Conservation (phyloP, 192 early-diverging fungal genomes). For the Rhizophagus clarus region DNA sequence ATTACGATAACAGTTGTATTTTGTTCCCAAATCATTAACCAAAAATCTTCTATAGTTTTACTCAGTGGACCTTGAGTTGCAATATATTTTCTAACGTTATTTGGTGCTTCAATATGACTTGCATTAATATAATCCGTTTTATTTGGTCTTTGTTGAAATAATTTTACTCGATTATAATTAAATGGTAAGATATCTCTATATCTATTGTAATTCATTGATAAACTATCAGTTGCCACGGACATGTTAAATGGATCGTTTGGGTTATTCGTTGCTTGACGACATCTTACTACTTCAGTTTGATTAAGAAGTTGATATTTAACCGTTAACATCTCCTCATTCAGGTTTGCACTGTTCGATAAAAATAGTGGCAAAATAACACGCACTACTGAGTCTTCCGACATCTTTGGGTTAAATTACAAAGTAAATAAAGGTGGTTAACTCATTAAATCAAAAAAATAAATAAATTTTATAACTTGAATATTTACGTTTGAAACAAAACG, state of each 20-base stretch:
- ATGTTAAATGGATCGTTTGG: background rate
- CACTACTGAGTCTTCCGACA: background rate
- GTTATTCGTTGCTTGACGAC: background rate
- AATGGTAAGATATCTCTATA: constrained; percentile 43
- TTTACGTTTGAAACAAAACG: too few species aligned
- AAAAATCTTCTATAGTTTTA: constrained; percentile 82
- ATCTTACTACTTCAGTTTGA: background rate
- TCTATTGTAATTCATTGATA: constrained; percentile 32
- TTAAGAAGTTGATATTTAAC: constrained; percentile 3
- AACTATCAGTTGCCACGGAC: background rate
- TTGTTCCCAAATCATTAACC: constrained; percentile 89
- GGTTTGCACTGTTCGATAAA: constrained; percentile 7
- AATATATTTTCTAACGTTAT: constrained; percentile 69
- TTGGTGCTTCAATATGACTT: constrained; percentile 58
- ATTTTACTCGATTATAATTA: constrained; percentile 30
- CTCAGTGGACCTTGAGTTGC: constrained; percentile 84
- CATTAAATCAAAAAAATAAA: too few species aligned
- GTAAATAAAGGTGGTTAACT: background rate
- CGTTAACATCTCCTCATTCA: background rate
- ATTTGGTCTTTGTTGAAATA: constrained; percentile 26
- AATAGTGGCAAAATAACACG: constrained; percentile 5
- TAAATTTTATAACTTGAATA: too few species aligned
- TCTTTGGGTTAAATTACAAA: background rate
- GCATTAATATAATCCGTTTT: constrained; percentile 84
- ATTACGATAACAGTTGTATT: constrained; percentile 73